Evolutionary conservation across 129 eudicot genomes (phyloP).

Genomic region (Apium graveolens): DNA sequence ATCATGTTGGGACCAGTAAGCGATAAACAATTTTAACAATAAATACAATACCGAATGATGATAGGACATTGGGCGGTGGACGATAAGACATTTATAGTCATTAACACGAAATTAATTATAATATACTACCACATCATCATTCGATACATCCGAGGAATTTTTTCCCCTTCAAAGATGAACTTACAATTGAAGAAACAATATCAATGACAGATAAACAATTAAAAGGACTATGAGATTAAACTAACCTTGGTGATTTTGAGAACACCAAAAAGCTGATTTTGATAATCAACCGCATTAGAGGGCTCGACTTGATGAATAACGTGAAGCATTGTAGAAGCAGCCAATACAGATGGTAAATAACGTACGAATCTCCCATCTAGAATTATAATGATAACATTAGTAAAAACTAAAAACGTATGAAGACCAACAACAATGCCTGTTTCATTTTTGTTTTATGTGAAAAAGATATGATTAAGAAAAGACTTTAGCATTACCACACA

Average conservation of each 20-base stretch:
- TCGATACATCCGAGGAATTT: neutral
- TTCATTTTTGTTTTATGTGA: neutral
- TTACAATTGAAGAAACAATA: neutral
- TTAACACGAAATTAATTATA: neutral
- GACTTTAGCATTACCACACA: slow-evolving; percentile 40
- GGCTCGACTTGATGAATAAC: slow-evolving; percentile 55
- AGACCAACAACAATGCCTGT: neutral
- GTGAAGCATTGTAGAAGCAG: slow-evolving; percentile 65
- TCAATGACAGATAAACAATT: neutral
- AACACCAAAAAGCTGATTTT: slow-evolving; percentile 69
- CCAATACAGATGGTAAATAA: slow-evolving; percentile 65
- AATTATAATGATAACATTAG: slow-evolving; percentile 1
- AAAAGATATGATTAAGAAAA: neutral
- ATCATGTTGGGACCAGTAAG: neutral
- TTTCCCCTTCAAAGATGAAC: neutral
- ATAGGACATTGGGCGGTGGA: neutral
- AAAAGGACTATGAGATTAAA: neutral
- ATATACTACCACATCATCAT: neutral
- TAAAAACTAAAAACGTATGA: neutral
- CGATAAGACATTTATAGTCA: neutral
- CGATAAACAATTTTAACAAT: neutral
- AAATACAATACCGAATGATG: neutral
- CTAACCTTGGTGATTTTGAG: slow-evolving; percentile 62
- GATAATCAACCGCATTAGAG: slow-evolving; percentile 43
- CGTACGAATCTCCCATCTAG: slow-evolving; percentile 54